Evolutionary conservation across 2,329 filamentous ascomycete species (phyloP).

Genomic region (Venturia aucupariae): DNA sequence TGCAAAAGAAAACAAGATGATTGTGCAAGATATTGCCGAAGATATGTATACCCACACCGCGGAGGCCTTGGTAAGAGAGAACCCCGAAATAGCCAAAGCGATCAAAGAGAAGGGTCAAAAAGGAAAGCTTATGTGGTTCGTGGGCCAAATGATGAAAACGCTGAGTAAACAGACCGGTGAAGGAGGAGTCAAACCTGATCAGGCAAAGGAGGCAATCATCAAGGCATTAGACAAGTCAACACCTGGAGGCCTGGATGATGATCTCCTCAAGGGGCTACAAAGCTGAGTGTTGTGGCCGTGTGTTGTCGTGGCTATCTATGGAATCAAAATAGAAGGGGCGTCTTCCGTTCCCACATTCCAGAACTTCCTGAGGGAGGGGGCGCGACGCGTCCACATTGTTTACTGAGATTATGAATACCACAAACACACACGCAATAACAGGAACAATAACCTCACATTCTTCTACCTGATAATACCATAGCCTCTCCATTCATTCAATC

Average conservation of each 20-base stretch:
- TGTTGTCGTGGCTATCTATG: background rate
- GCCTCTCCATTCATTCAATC: background rate
- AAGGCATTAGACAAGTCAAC: background rate
- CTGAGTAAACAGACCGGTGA: constrained; percentile 16
- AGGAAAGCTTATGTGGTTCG: constrained; percentile 59
- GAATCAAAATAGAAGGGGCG: background rate
- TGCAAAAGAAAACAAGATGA: constrained; percentile 47
- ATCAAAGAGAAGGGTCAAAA: constrained; percentile 50
- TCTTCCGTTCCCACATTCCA: background rate
- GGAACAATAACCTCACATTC: background rate
- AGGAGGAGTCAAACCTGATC: constrained; percentile 8
- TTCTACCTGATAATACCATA: background rate
- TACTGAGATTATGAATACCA: constrained; percentile 2
- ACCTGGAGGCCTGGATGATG: background rate
- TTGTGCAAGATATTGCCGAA: constrained; percentile 45
- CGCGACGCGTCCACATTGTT: background rate
- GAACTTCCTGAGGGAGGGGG: background rate
- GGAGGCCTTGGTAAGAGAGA: constrained; percentile 42
- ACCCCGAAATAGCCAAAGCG: constrained; percentile 49
- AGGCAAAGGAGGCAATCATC: constrained; percentile 3
- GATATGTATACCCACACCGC: constrained; percentile 49
- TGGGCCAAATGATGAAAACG: constrained; percentile 57
- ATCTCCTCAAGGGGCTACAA: background rate
- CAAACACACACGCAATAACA: background rate
- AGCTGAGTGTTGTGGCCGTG: background rate